Percentiles rank a stretch among this genome's conserved stretches.
These are phyloP conservation scores for Aspergillus ustus DNA, from an alignment of 2,329 filamentous ascomycete genomes.

Conservation along the genomic window DNA sequence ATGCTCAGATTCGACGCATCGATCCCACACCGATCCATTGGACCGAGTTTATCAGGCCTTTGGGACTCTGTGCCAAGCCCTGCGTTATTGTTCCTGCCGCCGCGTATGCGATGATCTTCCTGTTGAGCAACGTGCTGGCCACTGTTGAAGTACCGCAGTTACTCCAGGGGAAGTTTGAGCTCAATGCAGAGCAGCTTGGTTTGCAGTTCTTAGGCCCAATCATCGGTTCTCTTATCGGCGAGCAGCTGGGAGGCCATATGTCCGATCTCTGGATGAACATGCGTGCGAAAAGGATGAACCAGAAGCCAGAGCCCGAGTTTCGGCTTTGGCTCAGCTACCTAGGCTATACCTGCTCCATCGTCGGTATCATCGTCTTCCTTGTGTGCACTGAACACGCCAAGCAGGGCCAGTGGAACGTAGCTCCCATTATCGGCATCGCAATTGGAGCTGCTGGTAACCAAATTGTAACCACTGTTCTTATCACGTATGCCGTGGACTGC, in stretches of 20 bases:
- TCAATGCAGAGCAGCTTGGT: constrained; percentile 64
- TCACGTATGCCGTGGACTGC: constrained; percentile 66
- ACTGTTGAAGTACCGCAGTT: constrained; percentile 66
- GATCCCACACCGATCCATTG: constrained; percentile 56
- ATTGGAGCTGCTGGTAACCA: constrained; percentile 63
- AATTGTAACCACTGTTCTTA: constrained; percentile 65
- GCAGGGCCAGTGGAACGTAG: constrained; percentile 57
- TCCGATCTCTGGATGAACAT: constrained; percentile 63
- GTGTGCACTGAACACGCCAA: constrained; percentile 57
- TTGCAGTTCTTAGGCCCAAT: constrained; percentile 64
- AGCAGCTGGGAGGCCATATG: constrained; percentile 62
- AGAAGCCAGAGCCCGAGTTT: constrained; percentile 56
- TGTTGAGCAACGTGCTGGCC: constrained; percentile 58
- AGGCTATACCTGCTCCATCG: constrained; percentile 57
- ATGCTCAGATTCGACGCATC: constrained; percentile 55
- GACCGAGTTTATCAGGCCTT: constrained; percentile 58
- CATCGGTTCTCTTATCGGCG: constrained; percentile 63
- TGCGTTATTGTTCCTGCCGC: constrained; percentile 58
- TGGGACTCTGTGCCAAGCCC: constrained; percentile 51
- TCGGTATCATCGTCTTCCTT: constrained; percentile 62
- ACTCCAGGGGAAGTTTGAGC: constrained; percentile 59
- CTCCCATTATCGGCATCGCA: constrained; percentile 61
- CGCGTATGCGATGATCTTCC: constrained; percentile 63
- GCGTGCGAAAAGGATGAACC: constrained; percentile 33
- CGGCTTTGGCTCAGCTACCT: constrained; percentile 64